Percentiles rank a stretch among this genome's conserved stretches.
Evolutionary conservation across 1,284 basidiomycete species (phyloP).

Genomic region (Ceratobasidium sp.): DNA sequence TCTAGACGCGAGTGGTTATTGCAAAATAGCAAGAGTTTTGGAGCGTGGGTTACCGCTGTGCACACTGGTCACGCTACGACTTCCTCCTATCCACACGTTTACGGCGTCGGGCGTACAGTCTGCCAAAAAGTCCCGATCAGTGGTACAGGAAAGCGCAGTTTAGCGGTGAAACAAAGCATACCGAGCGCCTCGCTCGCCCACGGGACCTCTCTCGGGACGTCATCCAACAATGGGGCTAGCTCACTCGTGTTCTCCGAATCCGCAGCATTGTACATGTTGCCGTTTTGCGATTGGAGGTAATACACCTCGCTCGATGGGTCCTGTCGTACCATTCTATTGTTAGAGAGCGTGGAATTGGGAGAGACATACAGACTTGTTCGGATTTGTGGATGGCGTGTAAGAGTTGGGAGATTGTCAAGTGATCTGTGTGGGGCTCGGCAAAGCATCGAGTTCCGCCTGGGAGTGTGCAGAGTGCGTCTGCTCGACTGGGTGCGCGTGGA

Average conservation of each 20-base stretch:
- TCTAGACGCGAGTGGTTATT: slow-evolving; percentile 61
- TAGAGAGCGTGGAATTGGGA: background rate
- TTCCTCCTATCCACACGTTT: slow-evolving; percentile 90
- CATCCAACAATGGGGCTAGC: slow-evolving; percentile 66
- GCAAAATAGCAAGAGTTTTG: background rate
- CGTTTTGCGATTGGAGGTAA: slow-evolving; percentile 93
- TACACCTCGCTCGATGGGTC: slow-evolving; percentile 61
- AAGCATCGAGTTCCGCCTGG: slow-evolving; percentile 75
- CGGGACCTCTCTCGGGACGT: slow-evolving; percentile 74
- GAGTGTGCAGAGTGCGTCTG: slow-evolving; percentile 78
- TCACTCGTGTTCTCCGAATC: slow-evolving; percentile 58
- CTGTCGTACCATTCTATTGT: slow-evolving; percentile 3
- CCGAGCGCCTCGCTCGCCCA: slow-evolving; percentile 86
- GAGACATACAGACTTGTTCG: slow-evolving; percentile 42
- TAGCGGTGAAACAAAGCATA: slow-evolving; percentile 57
- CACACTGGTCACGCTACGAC: slow-evolving; percentile 80
- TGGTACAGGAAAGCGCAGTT: slow-evolving; percentile 23
- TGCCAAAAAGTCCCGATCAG: slow-evolving; percentile 53
- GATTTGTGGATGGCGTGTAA: slow-evolving; percentile 56
- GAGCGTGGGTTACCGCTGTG: slow-evolving; percentile 73
- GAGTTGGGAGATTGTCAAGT: slow-evolving; percentile 73
- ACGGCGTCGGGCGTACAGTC: slow-evolving; percentile 83
- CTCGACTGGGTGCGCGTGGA: slow-evolving; percentile 63
- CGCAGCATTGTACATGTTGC: slow-evolving; percentile 75
- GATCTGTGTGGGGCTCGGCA: slow-evolving; percentile 77